Percentiles rank a stretch among this genome's conserved stretches.
phyloP scores from a whole-genome alignment of 2,329 filamentous ascomycete genomes.

The Fonsecaea multimorphosa region DNA sequence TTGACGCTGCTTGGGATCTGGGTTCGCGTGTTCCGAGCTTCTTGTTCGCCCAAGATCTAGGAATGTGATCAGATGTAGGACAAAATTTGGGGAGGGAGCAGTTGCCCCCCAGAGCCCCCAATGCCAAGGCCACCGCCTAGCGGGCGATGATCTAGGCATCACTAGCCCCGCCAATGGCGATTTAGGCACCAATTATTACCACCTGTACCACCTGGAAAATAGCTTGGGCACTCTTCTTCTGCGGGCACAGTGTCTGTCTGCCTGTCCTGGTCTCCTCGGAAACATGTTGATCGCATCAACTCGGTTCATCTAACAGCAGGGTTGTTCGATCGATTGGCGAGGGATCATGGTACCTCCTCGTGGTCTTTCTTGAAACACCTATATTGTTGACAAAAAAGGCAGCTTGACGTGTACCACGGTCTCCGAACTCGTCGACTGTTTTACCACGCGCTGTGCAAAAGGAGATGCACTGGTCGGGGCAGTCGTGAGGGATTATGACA shows the following conservation, averaged over 20 bases:
- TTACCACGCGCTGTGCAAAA: slow-evolving; percentile 13
- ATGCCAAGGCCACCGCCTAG: neutral
- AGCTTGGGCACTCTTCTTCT: neutral
- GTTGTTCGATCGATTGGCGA: slow-evolving; percentile 1
- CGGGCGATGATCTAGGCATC: neutral
- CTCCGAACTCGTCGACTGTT: slow-evolving; percentile 2
- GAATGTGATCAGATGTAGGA: neutral
- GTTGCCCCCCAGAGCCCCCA: too few species aligned
- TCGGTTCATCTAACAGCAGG: neutral
- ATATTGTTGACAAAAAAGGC: neutral
- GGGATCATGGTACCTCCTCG: neutral
- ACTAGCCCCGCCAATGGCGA: neutral
- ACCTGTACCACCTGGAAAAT: neutral
- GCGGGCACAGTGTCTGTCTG: too few species aligned
- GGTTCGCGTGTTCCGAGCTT: neutral
- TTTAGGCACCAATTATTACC: neutral
- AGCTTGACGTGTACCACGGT: neutral
- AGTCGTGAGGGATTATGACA: neutral
- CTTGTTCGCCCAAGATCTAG: neutral
- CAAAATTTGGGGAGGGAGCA: neutral
- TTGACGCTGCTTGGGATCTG: neutral
- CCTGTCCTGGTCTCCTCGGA: neutral
- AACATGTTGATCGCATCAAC: neutral
- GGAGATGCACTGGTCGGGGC: neutral
- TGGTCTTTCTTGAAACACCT: neutral